Conservation (phyloP, 495 filamentous ascomycete species). For the Barbatosphaeria neglecta region DNA sequence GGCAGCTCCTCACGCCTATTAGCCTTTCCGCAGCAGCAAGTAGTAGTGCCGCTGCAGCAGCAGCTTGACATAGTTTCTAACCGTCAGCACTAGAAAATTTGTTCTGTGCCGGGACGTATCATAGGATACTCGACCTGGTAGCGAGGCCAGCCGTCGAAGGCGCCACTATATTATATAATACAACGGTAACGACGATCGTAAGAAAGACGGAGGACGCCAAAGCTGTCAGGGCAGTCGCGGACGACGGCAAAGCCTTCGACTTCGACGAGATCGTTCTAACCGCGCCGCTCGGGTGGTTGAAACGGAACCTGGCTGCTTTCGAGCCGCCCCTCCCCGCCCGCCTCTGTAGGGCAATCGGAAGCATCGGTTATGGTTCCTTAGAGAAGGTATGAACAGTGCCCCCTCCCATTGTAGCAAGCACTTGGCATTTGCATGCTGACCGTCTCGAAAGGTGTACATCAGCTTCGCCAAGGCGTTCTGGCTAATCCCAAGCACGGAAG, state of each 20-base stretch:
- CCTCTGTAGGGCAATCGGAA: slow-evolving; percentile 58
- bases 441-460: slow-evolving; percentile 54
- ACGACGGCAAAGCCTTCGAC: slow-evolving; percentile 34
- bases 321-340: slow-evolving; percentile 53
- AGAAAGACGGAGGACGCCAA: slow-evolving; percentile 32
- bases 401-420: too few relatives aligned
- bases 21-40: too few relatives aligned
- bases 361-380: slow-evolving; percentile 74
- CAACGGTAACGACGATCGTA: slow-evolving; percentile 24
- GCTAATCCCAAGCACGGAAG: slow-evolving; percentile 15
- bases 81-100: slow-evolving; percentile 58
- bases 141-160: slow-evolving; percentile 49
- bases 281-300: slow-evolving; percentile 79
- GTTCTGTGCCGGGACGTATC: slow-evolving; percentile 80
- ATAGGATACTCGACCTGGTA: slow-evolving; percentile 57
- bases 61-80: slow-evolving; percentile 5
- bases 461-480: slow-evolving; percentile 65
- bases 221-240: slow-evolving; percentile 42
- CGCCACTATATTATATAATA: slow-evolving; percentile 49
- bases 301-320: slow-evolving; percentile 61
- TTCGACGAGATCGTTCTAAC: slow-evolving; percentile 88
- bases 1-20: too few relatives aligned
- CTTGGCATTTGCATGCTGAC: too few relatives aligned
- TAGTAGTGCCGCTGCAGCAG: too few relatives aligned
- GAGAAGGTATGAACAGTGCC: slow-evolving; percentile 57